Conservation (phyloP, 2,329 filamentous ascomycete genomes). For the Moelleriella libera region DNA sequence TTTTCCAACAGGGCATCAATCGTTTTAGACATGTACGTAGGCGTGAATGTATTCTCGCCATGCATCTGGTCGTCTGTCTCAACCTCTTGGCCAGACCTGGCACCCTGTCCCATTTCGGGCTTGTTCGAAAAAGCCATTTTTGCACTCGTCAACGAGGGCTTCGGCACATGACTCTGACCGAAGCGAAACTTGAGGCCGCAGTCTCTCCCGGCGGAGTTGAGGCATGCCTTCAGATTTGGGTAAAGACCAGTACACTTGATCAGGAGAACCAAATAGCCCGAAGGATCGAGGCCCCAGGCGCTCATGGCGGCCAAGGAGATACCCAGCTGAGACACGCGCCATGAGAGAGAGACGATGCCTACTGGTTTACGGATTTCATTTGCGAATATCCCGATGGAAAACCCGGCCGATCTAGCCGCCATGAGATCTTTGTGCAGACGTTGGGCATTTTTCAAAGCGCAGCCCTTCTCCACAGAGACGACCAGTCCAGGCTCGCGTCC, state of each 20-base stretch:
- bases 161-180: slow-evolving; percentile 58
- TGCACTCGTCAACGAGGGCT: slow-evolving; percentile 46
- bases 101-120: background rate
- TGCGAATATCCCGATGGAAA: slow-evolving; percentile 51
- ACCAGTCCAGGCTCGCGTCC: background rate
- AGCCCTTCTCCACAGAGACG: background rate
- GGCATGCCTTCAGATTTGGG: slow-evolving; percentile 38
- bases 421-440: slow-evolving; percentile 24
- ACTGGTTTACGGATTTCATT: slow-evolving; percentile 27
- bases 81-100: background rate
- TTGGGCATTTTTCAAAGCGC: background rate
- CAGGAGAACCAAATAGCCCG: slow-evolving; percentile 62
- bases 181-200: slow-evolving; percentile 40
- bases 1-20: slow-evolving; percentile 47
- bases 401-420: slow-evolving; percentile 47
- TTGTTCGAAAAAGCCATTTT: slow-evolving; percentile 29
- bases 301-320: slow-evolving; percentile 62
- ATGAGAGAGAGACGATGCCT: slow-evolving; percentile 47
- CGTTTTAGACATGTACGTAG: slow-evolving; percentile 58
- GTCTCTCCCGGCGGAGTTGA: slow-evolving; percentile 20
- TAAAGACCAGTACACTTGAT: slow-evolving; percentile 53
- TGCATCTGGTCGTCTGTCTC: background rate
- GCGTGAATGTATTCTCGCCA: slow-evolving; percentile 10
- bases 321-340: slow-evolving; percentile 53
- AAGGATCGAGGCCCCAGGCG: slow-evolving; percentile 57